Evolutionary conservation across 2,329 filamentous ascomycete genomes (phyloP), one percentile per base, ranked within the genome.

Genomic region (Ophiobolus disseminans): DNA sequence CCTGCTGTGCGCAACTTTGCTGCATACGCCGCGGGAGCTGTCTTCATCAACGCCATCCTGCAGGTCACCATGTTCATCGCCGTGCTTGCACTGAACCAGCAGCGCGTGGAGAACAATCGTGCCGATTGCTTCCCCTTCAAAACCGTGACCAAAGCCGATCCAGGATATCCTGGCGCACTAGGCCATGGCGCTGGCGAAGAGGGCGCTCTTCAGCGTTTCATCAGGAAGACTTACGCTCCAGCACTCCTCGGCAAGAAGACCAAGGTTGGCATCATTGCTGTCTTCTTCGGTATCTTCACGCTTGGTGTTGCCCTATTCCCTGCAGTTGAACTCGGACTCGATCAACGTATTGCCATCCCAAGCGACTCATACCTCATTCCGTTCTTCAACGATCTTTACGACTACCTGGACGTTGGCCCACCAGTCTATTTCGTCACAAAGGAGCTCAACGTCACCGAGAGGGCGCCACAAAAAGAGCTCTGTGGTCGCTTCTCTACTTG

Each of bases 41-140:
- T 99, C 9, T 87, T 97, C 62, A 93, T 99, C 80, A 99, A 99
- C 69, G 95, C 95, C 0, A 72, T 97, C n/a, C 78, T 99, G 5
- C 94, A 99, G 72, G 88, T 97, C 59, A 99, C 95, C 1, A 93
- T 97, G 86, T 99, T 99, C 68, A 84, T 97, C 30, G 93, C 95
- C 1, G 88, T 97, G 3, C 81, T 99, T 6, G 86, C 92, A 2
- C 81, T 96, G 49, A 99, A 99, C 67, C 94, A 99, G 75, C 84
- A 86, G 68, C 85, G 95, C 7, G 92, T 96, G 1, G 93, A 99
- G 68, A 88, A 89, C 60, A 85, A 90, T 45, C 86, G 93, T 20
- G 91, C 91, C 38, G 94, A 99, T 72, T 94, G 95, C 67, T 86
- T 97, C 68, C 95, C 94, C 4, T 99, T 90, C 75, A 78, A 96